A percentile compares a stretch with the other conserved stretches of the same genome.
Conservation (phyloP, 2,329 filamentous ascomycete species). For the Exophiala alcalophila region DNA sequence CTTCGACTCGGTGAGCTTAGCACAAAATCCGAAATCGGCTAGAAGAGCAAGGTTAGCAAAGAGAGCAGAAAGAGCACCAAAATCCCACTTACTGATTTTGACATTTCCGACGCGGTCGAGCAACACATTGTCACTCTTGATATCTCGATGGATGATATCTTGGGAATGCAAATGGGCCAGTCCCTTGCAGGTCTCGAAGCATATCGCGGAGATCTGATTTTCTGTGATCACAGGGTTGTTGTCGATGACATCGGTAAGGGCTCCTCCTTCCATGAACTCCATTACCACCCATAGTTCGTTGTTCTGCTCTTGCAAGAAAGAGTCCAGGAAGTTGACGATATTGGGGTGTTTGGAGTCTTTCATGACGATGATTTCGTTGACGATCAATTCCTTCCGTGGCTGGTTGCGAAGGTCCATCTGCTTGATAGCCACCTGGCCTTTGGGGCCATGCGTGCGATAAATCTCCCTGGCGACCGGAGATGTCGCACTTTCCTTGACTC, state of each 20-base stretch:
- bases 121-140: slow-evolving; percentile 98
- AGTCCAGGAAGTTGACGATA: slow-evolving; percentile 98
- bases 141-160: slow-evolving; percentile 97
- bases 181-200: slow-evolving; percentile 93
- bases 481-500: slow-evolving; percentile 83
- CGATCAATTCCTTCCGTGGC: slow-evolving; percentile 94
- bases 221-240: slow-evolving; percentile 93
- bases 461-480: slow-evolving; percentile 76
- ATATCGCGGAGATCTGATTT: slow-evolving; percentile 97
- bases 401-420: slow-evolving; percentile 99
- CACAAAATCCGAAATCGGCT: slow-evolving; percentile 99
- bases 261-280: slow-evolving; percentile 99
- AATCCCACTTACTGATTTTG: slow-evolving; percentile 77
- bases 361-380: slow-evolving; percentile 99
- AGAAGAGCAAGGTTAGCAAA: slow-evolving; percentile 31
- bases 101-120: slow-evolving; percentile 92
- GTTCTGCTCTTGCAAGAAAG: slow-evolving; percentile 91
- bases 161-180: slow-evolving; percentile 91
- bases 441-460: slow-evolving; percentile 72
- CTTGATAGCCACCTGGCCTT: slow-evolving; percentile 95
- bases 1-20: slow-evolving; percentile 94
- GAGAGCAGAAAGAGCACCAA: background rate
- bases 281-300: slow-evolving; percentile 99
- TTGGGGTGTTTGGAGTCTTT: slow-evolving; percentile 98
- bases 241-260: slow-evolving; percentile 96